Evolutionary conservation across 106 monocot genomes (phyloP).

Genomic region (Apostasia ramifera): DNA sequence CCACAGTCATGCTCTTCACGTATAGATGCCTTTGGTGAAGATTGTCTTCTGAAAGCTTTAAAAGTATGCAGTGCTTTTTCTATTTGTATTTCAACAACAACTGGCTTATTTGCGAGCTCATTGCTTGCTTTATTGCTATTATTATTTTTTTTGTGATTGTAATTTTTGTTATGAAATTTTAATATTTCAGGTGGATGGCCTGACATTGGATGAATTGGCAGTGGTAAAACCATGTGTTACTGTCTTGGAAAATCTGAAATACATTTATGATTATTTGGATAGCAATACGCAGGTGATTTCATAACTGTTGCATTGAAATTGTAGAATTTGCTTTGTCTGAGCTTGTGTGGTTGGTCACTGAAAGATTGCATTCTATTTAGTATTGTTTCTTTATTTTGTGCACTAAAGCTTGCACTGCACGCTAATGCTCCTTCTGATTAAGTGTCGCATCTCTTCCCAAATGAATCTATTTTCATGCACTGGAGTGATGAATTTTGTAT

Average conservation of each 20-base stretch:
- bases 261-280: conserved; percentile 38
- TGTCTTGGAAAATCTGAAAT: conserved; percentile 36
- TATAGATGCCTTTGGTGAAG: conserved; percentile 20
- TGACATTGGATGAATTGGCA: conserved; percentile 35
- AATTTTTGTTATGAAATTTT: conserved; percentile 1
- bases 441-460: too few relatives aligned
- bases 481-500: too few relatives aligned
- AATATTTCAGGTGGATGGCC: conserved; percentile 50
- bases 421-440: too few relatives aligned
- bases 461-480: too few relatives aligned
- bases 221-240: conserved; percentile 57
- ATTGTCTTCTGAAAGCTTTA: conserved; percentile 43
- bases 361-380: too few relatives aligned
- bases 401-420: too few relatives aligned
- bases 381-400: too few relatives aligned
- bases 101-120: neutral
- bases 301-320: neutral
- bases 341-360: neutral
- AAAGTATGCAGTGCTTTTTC: conserved; percentile 35
- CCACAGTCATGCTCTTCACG: conserved; percentile 11
- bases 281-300: conserved; percentile 50
- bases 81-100: neutral
- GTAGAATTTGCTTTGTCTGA: neutral
- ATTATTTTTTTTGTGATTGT: conserved; percentile 3
- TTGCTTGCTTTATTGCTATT: neutral